Base-by-base conservation (phyloP, 208 protist genomes). In the Porcisia hertigi region DNA sequence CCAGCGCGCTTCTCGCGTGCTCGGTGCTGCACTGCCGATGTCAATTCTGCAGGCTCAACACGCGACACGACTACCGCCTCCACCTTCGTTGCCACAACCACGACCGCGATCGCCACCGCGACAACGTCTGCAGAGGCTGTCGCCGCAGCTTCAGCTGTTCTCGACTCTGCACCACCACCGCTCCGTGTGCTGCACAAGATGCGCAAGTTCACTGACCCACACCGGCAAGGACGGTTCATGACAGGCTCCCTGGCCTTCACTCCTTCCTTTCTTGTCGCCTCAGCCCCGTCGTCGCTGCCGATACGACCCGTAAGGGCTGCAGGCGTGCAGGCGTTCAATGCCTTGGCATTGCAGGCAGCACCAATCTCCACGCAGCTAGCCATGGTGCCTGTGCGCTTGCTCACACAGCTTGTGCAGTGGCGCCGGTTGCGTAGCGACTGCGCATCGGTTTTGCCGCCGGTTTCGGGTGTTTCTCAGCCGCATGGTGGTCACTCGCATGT, bases 361-460 rank as follows among this genome's bases (percentile, higher is more conserved):
- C 69, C 52, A 12, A 14, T 60, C 16, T 60, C 69, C 11, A 75
- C 54, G 43, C 71, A 70, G 71, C 70, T 76, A 14, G 58, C 71
- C 6, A 45, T 34, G 63, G 52, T 67, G 45, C 77, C 77, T 7
- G 55, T 62, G 25, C 34, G 62, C 25, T 1, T 75, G 5, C 39
- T 76, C 41, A 77, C 71, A 41, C 77, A 81, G 39, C 54, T 76
- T 1, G 55, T 69, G 4, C 65, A 73, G 7, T 81, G 77, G 71
- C 77, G 65, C 3, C 71, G 7, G 36, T 1, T 63, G 14, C 71
- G 54, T 34, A 57, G 25, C 25, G 49, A 9, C 77, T 77, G 77
- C 54, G 36, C 71, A 11, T 53, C 62, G 0, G 59, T 66, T 39
- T 53, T 18, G 49, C 9, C 25, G 49, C 34, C 49, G 7, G 34